Base-by-base conservation (phyloP, 139 green algal species). In the Pleodorina starrii region DNA sequence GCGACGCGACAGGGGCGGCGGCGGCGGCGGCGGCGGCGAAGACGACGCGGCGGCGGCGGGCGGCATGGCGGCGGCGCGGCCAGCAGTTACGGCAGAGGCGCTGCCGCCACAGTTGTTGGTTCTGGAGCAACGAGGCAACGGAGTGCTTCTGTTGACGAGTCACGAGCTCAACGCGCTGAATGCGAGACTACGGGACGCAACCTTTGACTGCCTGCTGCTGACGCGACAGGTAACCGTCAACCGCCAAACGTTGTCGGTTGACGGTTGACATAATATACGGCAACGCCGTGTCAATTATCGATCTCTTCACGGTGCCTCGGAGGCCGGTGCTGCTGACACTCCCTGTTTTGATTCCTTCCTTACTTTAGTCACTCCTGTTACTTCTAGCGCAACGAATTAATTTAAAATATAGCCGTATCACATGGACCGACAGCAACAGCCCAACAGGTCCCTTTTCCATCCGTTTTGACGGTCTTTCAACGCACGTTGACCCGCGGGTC, bases 141-240 rank as follows among this genome's bases (percentile, higher is more conserved):
- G 86, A 32, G 92, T 80, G 25, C 32, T 89, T 23, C 85, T 68
- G 21, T 94, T 93, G 85, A 97, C 95, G 35, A 98, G 94, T 0
- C 91, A 95, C 40, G 96, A 99, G 92, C 93, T 99, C 0, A 97
- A 95, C 44, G 96, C 97, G 14, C 94, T 99, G 5, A 99, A 99
- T 90, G 66, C 91, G 19, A 91, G 97, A 10, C 95, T 99, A 35
- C 88, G 90, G 38, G 95, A 97, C 69, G 94, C 96, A 14, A 90
- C 92, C 44, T 93, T 94, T 48, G 96, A 98, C 87, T 98, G 96
- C 88, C 88, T 98, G 90, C 40, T 95, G 51, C 93, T 98, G 14
- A 97, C 97, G 27, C 92, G 96, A 57, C 86, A 96, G 91, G 97
- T 96, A 57, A 54, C n/a, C n/a, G n/a, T n/a, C n/a, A n/a, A n/a